These are phyloP conservation scores for Ustilago hordei DNA, from an alignment of 1,284 basidiomycete species.

Conservation along the genomic window DNA sequence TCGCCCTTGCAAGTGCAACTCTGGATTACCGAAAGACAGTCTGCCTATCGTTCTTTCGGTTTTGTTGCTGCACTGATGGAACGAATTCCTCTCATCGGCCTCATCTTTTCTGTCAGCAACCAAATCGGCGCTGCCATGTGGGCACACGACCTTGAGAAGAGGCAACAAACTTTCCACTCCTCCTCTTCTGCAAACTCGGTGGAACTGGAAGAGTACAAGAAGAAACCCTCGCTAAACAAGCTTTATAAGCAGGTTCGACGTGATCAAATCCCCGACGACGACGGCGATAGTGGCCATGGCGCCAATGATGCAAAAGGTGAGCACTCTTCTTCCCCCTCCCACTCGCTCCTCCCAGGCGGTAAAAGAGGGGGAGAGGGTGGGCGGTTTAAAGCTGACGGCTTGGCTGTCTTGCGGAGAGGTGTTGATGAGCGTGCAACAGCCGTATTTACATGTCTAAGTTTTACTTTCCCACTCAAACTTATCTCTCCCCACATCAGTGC, in stretches of 20 bases:
- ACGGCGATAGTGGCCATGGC: not conserved
- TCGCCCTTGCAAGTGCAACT: conserved; percentile 60
- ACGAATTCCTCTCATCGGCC: conserved; percentile 61
- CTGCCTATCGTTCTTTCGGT: conserved; percentile 62
- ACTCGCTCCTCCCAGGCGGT: not conserved
- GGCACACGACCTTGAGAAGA: conserved; percentile 68
- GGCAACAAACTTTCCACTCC: conserved; percentile 58
- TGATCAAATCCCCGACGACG: not conserved
- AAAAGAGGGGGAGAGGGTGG: not conserved
- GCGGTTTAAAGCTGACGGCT: conserved; percentile 45
- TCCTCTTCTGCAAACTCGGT: not conserved
- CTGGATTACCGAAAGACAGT: conserved; percentile 65
- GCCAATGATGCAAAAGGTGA: not conserved
- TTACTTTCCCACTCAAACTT: conserved; percentile 90
- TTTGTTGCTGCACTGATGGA: conserved; percentile 63
- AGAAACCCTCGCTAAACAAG: conserved; percentile 43
- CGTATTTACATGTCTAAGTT: conserved; percentile 80
- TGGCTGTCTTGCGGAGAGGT: conserved; percentile 31
- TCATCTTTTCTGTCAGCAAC: conserved; percentile 65
- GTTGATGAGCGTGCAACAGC: not conserved
- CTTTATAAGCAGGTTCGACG: conserved; percentile 37
- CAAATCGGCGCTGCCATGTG: conserved; percentile 69
- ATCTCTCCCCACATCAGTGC: conserved; percentile 76
- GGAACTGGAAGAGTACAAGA: conserved; percentile 23
- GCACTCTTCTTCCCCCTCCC: not conserved